Evolutionary conservation across 225 moss, liverwort and hornwort species (phyloP).

Genomic region (Asterella californica): DNA sequence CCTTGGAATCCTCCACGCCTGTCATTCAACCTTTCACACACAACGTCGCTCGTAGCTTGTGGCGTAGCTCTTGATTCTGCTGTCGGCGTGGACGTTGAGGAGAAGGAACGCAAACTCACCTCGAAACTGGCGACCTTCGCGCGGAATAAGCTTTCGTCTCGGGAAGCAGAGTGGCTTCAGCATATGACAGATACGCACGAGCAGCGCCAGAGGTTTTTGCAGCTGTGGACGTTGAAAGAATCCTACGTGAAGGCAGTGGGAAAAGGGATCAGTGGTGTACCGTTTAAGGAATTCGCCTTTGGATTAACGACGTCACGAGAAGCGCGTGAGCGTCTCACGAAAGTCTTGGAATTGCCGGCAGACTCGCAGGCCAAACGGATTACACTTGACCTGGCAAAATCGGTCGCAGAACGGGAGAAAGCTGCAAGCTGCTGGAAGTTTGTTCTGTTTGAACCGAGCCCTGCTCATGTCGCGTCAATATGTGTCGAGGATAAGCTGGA

Average conservation of each 20-base stretch:
- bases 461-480: slow-evolving; percentile 39
- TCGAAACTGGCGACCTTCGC: slow-evolving; percentile 70
- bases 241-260: slow-evolving; percentile 91
- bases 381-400: slow-evolving; percentile 24
- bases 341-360: slow-evolving; percentile 47
- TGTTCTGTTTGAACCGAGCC: slow-evolving; percentile 41
- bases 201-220: slow-evolving; percentile 71
- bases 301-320: slow-evolving; percentile 42
- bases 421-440: slow-evolving; percentile 39
- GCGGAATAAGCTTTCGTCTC: slow-evolving; percentile 59
- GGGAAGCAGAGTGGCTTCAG: slow-evolving; percentile 82
- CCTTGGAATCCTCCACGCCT: slow-evolving; percentile 65
- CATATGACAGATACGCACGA: slow-evolving; percentile 50
- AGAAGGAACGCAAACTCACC: slow-evolving; percentile 62
- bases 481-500: slow-evolving; percentile 32
- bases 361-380: slow-evolving; percentile 53
- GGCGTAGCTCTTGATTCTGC: slow-evolving; percentile 67
- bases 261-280: slow-evolving; percentile 75
- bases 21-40: slow-evolving; percentile 91
- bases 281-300: slow-evolving; percentile 76
- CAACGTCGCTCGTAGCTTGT: slow-evolving; percentile 78
- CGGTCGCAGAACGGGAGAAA: slow-evolving; percentile 26
- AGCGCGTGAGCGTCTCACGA: slow-evolving; percentile 50
- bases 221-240: slow-evolving; percentile 95
- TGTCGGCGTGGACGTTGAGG: slow-evolving; percentile 88